Evolutionary conservation across 371 early-diverging fungal genomes (phyloP), one percentile per base, ranked within the genome.

Genomic region (Furculomyces boomerangus): DNA sequence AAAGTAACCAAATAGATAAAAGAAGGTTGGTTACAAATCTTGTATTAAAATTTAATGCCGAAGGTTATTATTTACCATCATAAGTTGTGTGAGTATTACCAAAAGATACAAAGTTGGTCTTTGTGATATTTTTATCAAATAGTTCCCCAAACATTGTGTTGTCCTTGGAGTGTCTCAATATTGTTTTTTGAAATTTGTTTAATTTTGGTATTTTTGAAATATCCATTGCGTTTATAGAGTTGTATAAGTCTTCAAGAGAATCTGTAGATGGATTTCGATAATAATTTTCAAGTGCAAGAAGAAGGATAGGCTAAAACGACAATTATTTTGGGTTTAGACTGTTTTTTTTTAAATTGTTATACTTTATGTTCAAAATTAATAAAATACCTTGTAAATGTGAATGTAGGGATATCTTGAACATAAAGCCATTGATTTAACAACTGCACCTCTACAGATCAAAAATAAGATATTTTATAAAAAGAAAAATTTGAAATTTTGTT

Each of bases 351-450:
- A 44, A 51, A 0, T 24, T n/a, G n/a, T n/a, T n/a, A n/a, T n/a
- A n/a, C n/a, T n/a, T n/a, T n/a, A n/a, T n/a, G n/a, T n/a, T n/a
- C 32, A 20, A 27, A 20, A 45, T 44, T 72, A 84, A 27, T 8
- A 24, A 13, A 20, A 8, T 51, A 51, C 92, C 78, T 90, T 90
- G 72, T 90, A 93, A 3, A 90, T 87, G 63, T 92, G 90, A 29
- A 93, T 72, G 66, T 84, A 92, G 55, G 81, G 84, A 61, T 88
- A 84, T 29, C 78, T 72, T 1, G 90, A 86, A 60, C 88, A 86
- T 37, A 95, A 81, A 1, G 96, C 92, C 84, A 95, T 84, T 0
- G 93, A 91, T 62, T 91, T 93, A 24, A 92, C 90, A 46, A 78
- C 71, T 0, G 93, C 93, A 31, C 93, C 93, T 64, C 91, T 78